Conservation (phyloP, 1,284 basidiomycete species). For the Trichosporon faecale region DNA sequence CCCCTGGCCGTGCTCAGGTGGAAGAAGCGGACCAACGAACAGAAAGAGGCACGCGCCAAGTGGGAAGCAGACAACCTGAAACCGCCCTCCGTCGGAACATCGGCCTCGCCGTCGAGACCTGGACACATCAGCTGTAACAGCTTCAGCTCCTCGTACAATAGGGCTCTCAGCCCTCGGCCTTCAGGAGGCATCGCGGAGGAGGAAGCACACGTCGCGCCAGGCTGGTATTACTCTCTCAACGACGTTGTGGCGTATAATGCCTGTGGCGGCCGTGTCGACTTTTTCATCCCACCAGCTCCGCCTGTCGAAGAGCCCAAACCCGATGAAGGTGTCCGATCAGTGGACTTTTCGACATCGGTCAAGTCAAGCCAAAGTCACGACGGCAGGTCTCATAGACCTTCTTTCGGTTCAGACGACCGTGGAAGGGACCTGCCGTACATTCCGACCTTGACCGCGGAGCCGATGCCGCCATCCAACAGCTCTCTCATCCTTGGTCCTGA, state of each 20-base stretch:
- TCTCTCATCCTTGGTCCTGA: background rate
- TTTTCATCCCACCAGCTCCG: conserved; percentile 39
- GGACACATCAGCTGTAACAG: conserved; percentile 1
- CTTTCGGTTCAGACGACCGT: conserved; percentile 10
- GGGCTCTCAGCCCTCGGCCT: background rate
- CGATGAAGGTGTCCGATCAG: background rate
- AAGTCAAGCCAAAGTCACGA: background rate
- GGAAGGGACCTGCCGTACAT: background rate
- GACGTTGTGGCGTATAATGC: conserved; percentile 40
- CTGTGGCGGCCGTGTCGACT: conserved; percentile 39
- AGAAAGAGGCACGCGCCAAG: conserved; percentile 28
- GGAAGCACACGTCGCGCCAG: conserved; percentile 15
- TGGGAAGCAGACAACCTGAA: conserved; percentile 33
- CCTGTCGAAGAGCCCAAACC: background rate
- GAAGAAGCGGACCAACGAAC: conserved; percentile 35
- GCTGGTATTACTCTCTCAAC: conserved; percentile 42
- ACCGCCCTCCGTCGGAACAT: background rate
- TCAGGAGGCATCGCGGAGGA: background rate
- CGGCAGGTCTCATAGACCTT: background rate
- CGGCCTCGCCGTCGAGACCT: background rate
- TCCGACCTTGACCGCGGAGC: background rate
- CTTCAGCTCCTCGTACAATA: background rate
- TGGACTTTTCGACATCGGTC: background rate
- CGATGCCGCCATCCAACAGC: background rate
- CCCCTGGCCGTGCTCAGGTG: conserved; percentile 45